Conservation (phyloP, 495 filamentous ascomycete genomes). For the Parathielavia hyrcaniae region DNA sequence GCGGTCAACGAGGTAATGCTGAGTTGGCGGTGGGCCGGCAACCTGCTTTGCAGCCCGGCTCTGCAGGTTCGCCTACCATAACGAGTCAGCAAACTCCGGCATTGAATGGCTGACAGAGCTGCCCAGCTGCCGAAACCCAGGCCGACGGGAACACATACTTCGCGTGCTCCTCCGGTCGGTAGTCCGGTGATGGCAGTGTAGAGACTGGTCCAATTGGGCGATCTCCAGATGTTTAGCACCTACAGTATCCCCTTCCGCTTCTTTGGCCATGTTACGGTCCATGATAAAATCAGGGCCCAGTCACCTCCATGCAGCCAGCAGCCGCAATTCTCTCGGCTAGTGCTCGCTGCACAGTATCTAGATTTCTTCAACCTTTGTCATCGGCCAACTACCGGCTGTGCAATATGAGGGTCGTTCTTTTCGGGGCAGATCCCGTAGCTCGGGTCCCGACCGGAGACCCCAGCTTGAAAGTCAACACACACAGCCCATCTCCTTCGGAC, state of each 20-base stretch:
- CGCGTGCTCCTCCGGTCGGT: background rate
- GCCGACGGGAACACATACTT: background rate
- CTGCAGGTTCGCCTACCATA: conserved; percentile 10
- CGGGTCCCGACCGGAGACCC: too few relatives aligned
- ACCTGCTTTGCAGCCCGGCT: conserved; percentile 4
- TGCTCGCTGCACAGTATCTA: too few relatives aligned
- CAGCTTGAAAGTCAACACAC: too few relatives aligned
- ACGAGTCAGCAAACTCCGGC: conserved; percentile 4
- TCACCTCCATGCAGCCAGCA: too few relatives aligned
- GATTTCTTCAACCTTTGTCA: too few relatives aligned
- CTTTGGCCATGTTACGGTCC: background rate
- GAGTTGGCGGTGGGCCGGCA: conserved; percentile 32
- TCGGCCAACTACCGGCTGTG: too few relatives aligned
- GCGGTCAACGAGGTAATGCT: conserved; percentile 22
- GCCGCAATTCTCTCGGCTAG: too few relatives aligned
- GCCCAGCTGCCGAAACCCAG: background rate
- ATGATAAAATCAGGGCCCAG: too few relatives aligned
- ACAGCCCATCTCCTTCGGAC: too few relatives aligned
- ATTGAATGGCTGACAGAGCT: conserved; percentile 13
- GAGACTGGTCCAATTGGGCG: background rate
- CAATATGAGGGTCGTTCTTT: too few relatives aligned
- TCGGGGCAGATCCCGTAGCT: too few relatives aligned
- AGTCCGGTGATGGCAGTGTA: background rate
- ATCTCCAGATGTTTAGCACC: background rate
- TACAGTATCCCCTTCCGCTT: too few relatives aligned